Percentiles rank a stretch among this genome's conserved stretches.
phyloP scores from a whole-genome alignment of 179 eudicot genomes.

The Beta lomatogona region DNA sequence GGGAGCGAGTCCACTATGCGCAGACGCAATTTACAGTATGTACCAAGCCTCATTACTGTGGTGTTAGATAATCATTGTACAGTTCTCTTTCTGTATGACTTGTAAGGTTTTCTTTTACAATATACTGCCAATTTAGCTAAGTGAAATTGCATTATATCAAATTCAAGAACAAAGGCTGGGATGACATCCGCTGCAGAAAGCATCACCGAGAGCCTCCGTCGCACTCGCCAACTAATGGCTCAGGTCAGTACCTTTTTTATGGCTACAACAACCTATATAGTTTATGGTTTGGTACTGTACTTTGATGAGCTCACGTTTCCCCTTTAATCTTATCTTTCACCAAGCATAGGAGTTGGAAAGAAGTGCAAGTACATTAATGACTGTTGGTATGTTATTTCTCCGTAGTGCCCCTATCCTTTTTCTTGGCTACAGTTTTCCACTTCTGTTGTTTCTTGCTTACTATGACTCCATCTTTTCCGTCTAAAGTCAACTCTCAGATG shows the following conservation, averaged over 20 bases:
- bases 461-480: background rate
- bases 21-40: conserved; percentile 90
- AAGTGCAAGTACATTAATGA: conserved; percentile 69
- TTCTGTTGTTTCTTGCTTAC: background rate
- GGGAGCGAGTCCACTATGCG: conserved; percentile 78
- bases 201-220: conserved; percentile 93
- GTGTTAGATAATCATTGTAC: background rate
- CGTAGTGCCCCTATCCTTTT: background rate
- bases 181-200: conserved; percentile 97
- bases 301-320: conserved; percentile 11
- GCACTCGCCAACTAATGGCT: conserved; percentile 89
- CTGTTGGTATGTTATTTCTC: conserved; percentile 57
- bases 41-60: background rate
- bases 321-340: conserved; percentile 10
- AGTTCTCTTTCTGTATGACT: background rate
- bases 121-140: conserved; percentile 3
- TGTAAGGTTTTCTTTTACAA: background rate
- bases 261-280: background rate
- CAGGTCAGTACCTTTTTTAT: conserved; percentile 51
- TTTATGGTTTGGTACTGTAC: background rate
- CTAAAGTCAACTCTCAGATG: background rate
- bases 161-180: conserved; percentile 75
- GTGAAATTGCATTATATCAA: background rate
- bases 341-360: conserved; percentile 82
- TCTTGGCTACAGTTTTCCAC: background rate